These are phyloP conservation scores for Stephania yunnanensis DNA, from an alignment of 164 flowering plant genomes.

Conservation along the genomic window DNA sequence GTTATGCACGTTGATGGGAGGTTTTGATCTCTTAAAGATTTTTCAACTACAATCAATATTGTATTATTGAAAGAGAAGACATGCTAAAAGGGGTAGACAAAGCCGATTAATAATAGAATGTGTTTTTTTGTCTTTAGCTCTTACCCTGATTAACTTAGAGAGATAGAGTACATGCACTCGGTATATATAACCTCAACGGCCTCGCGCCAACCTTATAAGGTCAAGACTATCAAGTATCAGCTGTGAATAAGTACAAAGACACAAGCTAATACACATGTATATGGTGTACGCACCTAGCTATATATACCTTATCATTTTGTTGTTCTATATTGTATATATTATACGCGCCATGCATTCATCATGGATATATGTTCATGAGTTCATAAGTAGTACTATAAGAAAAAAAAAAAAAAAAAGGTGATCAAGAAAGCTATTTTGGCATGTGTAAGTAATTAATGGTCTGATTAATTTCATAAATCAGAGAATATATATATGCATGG, in stretches of 20 bases:
- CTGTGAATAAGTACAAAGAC: neutral
- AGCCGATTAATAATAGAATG: neutral
- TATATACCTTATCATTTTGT: neutral
- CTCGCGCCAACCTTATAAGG: conserved; percentile 10
- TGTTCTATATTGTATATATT: neutral
- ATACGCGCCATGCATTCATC: neutral
- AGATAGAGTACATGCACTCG: neutral
- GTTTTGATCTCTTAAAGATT: neutral
- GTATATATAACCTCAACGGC: conserved; percentile 11
- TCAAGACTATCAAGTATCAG: neutral
- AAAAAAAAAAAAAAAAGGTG: too few relatives aligned
- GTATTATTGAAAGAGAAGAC: conserved; percentile 6
- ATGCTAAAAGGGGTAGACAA: conserved; percentile 6
- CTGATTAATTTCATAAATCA: too few relatives aligned
- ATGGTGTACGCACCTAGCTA: neutral
- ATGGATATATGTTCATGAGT: too few relatives aligned
- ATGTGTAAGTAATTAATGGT: too few relatives aligned
- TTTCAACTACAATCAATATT: conserved; percentile 1
- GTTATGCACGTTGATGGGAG: neutral
- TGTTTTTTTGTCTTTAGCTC: conserved; percentile 14
- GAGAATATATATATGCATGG: too few relatives aligned
- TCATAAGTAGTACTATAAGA: too few relatives aligned
- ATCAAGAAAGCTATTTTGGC: too few relatives aligned
- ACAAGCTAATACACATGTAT: neutral
- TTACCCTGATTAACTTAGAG: conserved; percentile 6